Evolutionary conservation across 208 protist genomes (phyloP).

Genomic region (Leptomonas seymouri): DNA sequence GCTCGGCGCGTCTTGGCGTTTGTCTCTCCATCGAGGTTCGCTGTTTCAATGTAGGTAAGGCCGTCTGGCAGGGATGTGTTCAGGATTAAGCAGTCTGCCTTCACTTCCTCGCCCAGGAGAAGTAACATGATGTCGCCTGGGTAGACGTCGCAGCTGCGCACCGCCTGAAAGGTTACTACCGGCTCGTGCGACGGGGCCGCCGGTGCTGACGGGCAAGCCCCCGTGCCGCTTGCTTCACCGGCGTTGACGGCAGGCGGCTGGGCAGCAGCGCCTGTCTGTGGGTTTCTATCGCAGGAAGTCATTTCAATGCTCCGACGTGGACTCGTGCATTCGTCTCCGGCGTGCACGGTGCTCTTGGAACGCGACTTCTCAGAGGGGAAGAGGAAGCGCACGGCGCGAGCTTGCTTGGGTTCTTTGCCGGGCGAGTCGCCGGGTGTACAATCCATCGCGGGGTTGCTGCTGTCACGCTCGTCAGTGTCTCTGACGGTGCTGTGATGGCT

Average conservation of each 20-base stretch:
- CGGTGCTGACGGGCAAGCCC: too few relatives aligned
- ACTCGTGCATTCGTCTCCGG: neutral
- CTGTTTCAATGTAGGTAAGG: conserved; percentile 89
- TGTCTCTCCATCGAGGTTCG: conserved; percentile 93
- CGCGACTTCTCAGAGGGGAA: conserved; percentile 8
- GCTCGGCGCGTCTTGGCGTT: conserved; percentile 86
- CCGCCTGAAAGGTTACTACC: conserved; percentile 34
- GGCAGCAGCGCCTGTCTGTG: too few relatives aligned
- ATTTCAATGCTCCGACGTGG: neutral
- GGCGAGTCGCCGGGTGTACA: neutral
- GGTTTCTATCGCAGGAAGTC: neutral
- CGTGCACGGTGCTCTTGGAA: neutral
- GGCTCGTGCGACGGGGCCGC: conserved; percentile 1
- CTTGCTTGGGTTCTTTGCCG: neutral
- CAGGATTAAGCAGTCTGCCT: conserved; percentile 86
- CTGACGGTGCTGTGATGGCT: neutral
- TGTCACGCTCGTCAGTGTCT: conserved; percentile 1
- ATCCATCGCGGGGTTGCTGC: neutral
- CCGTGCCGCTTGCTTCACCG: too few relatives aligned
- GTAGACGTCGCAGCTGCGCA: conserved; percentile 70
- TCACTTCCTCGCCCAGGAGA: conserved; percentile 64
- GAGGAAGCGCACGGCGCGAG: conserved; percentile 9
- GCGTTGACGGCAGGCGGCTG: neutral
- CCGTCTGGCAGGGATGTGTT: conserved; percentile 77
- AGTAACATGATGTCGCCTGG: conserved; percentile 85